Percentiles rank a stretch among this genome's conserved stretches.
phyloP scores from a whole-genome alignment of 352 stramenopile species.

The Globisporangium cylindrosporum region DNA sequence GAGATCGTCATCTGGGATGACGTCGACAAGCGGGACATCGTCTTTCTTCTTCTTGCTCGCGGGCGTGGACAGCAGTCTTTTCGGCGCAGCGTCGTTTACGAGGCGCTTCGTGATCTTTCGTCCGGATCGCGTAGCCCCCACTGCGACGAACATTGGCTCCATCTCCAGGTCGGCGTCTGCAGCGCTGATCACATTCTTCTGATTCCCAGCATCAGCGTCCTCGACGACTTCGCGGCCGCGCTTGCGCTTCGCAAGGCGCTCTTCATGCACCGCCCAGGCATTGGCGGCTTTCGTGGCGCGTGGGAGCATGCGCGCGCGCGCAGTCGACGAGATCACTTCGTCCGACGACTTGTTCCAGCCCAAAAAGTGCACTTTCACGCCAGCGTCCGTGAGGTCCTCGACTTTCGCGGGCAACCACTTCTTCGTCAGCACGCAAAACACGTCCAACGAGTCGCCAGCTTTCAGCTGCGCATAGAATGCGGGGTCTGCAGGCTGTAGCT shows the following conservation, averaged over 20 bases:
- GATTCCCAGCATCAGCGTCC: not conserved
- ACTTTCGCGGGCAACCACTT: conserved; percentile 65
- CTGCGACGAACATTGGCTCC: conserved; percentile 49
- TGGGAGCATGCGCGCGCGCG: conserved; percentile 38
- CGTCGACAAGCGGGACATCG: not conserved
- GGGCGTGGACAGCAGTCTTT: conserved; percentile 17
- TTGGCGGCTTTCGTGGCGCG: conserved; percentile 29
- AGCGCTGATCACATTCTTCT: conserved; percentile 3
- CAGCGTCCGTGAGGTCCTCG: conserved; percentile 24
- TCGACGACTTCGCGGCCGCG: conserved; percentile 24
- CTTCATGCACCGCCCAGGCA: conserved; percentile 43
- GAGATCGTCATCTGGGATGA: conserved; percentile 73
- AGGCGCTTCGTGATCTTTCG: conserved; percentile 67
- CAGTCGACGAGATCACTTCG: conserved; percentile 37
- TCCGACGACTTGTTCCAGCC: conserved; percentile 60
- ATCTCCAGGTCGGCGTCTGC: conserved; percentile 4
- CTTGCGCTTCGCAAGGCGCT: conserved; percentile 41
- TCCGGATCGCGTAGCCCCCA: conserved; percentile 59
- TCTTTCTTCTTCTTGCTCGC: conserved; percentile 41
- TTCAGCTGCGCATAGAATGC: conserved; percentile 22
- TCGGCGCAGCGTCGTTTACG: conserved; percentile 29
- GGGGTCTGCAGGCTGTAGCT: not conserved
- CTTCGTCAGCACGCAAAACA: conserved; percentile 48
- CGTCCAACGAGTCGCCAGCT: conserved; percentile 48
- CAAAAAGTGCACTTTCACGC: conserved; percentile 60